A percentile compares a stretch with the other conserved stretches of the same genome.
Conservation (phyloP, 2,329 filamentous ascomycete genomes). For the Cladosporium velox region DNA sequence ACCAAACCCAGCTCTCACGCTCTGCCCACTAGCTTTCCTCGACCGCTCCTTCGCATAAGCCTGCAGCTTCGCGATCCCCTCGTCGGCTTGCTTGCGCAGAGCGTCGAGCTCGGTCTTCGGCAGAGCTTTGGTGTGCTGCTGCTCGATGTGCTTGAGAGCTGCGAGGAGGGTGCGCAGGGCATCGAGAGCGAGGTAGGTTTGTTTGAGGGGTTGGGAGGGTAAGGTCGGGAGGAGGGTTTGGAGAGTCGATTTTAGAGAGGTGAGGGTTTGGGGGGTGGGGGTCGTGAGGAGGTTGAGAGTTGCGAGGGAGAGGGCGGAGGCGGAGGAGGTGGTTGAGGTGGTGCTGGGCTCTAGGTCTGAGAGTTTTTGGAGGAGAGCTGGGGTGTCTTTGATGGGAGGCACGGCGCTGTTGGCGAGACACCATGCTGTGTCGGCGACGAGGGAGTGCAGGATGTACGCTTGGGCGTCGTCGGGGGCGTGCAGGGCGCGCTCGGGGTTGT, state of each 20-base stretch:
- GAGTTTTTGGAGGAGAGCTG: constrained; percentile 21
- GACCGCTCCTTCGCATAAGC: constrained; percentile 29
- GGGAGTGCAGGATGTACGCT: constrained; percentile 28
- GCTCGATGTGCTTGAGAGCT: constrained; percentile 23
- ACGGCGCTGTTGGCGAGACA: constrained; percentile 27
- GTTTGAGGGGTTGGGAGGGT: constrained; percentile 25
- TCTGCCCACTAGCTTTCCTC: constrained; percentile 20
- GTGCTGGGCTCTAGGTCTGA: constrained; percentile 14
- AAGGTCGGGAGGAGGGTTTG: constrained; percentile 12
- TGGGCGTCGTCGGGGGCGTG: constrained; percentile 24
- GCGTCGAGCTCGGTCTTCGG: constrained; percentile 20
- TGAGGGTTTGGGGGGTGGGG: constrained; percentile 24
- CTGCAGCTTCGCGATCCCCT: constrained; percentile 28
- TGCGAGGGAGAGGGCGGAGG: constrained; percentile 6
- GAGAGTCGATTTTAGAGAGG: constrained; percentile 12
- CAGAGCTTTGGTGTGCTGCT: constrained; percentile 19
- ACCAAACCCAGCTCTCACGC: constrained; percentile 19
- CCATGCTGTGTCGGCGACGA: constrained; percentile 34
- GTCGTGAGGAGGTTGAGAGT: constrained; percentile 23
- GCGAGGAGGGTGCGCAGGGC: constrained; percentile 28
- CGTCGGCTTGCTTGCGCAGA: constrained; percentile 27
- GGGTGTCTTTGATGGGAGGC: constrained; percentile 24
- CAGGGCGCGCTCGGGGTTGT: constrained; percentile 33
- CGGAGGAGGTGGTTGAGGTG: constrained; percentile 12
- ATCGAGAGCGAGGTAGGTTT: constrained; percentile 32